These are phyloP conservation scores for Sarcomyxa edulis DNA, from an alignment of 768 basidiomycete genomes.

Conservation along the genomic window DNA sequence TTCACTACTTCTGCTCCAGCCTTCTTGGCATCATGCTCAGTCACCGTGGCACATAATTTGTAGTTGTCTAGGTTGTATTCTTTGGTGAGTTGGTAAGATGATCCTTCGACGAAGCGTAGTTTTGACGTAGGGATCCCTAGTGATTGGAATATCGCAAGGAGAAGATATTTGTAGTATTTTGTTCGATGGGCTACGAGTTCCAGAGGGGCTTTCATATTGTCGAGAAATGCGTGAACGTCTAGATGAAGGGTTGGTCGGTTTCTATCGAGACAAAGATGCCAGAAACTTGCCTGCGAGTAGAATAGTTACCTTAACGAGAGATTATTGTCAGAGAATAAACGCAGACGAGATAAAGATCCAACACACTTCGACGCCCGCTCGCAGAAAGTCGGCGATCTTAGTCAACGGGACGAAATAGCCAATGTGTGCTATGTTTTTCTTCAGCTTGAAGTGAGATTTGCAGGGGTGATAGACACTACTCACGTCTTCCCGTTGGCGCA, in stretches of 20 bases:
- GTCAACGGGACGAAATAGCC: slow-evolving; percentile 94
- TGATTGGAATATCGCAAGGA: slow-evolving; percentile 79
- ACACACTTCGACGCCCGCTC: slow-evolving; percentile 81
- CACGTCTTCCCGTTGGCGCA: slow-evolving; percentile 92
- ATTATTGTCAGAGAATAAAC: slow-evolving; percentile 10
- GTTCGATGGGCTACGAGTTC: slow-evolving; percentile 86
- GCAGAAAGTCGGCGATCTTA: slow-evolving; percentile 95
- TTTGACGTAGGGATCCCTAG: slow-evolving; percentile 88
- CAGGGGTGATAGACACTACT: slow-evolving; percentile 23
- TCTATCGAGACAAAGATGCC: background rate
- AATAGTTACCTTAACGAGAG: slow-evolving; percentile 56
- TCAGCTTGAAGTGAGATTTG: slow-evolving; percentile 3
- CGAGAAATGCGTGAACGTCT: slow-evolving; percentile 97
- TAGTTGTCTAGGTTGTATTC: slow-evolving; percentile 97
- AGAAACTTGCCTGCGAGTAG: slow-evolving; percentile 70
- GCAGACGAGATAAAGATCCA: slow-evolving; percentile 11
- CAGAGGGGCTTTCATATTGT: slow-evolving; percentile 93
- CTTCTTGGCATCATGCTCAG: slow-evolving; percentile 96
- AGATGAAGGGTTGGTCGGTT: background rate
- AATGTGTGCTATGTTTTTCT: slow-evolving; percentile 68
- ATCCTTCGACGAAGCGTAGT: slow-evolving; percentile 82
- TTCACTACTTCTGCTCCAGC: slow-evolving; percentile 99
- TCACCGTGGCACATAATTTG: slow-evolving; percentile 83
- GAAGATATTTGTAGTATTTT: slow-evolving; percentile 83
- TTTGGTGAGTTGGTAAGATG: slow-evolving; percentile 84